Percentiles rank a stretch among this genome's conserved stretches.
These are phyloP conservation scores for Silene uniflora DNA, from an alignment of 148 eudicot species.

Conservation along the genomic window DNA sequence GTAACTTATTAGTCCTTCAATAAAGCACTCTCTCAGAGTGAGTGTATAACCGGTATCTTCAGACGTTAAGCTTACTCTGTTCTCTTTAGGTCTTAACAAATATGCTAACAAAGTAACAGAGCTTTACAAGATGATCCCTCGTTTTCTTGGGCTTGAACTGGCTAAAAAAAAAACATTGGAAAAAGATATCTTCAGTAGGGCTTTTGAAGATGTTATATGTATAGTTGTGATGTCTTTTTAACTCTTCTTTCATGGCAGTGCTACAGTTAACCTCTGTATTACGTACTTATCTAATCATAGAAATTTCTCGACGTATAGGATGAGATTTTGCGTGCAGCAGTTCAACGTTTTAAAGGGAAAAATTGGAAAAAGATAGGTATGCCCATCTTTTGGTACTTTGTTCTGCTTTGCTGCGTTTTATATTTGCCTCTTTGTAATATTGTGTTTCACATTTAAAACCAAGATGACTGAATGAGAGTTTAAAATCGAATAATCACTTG, in stretches of 20 bases:
- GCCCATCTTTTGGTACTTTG: not conserved
- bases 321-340: slow-evolving; percentile 74
- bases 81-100: no score
- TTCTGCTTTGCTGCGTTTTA: not conserved
- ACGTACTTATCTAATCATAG: not conserved
- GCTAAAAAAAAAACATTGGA: not conserved
- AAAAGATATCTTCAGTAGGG: no score
- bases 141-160: not conserved
- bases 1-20: not conserved
- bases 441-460: not conserved
- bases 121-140: not conserved
- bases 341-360: slow-evolving; percentile 76
- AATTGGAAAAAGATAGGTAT: slow-evolving; percentile 97
- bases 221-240: not conserved
- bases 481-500: no score
- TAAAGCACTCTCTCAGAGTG: not conserved
- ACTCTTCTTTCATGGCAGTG: not conserved
- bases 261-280: not conserved
- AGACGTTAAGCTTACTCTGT: no score
- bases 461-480: no score
- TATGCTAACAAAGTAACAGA: no score
- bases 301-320: slow-evolving; percentile 43
- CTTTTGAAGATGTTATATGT: no score
- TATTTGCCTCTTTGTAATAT: not conserved
- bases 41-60: no score